phyloP scores from a whole-genome alignment of 352 stramenopile species.

The Thalassiosira hispida region DNA sequence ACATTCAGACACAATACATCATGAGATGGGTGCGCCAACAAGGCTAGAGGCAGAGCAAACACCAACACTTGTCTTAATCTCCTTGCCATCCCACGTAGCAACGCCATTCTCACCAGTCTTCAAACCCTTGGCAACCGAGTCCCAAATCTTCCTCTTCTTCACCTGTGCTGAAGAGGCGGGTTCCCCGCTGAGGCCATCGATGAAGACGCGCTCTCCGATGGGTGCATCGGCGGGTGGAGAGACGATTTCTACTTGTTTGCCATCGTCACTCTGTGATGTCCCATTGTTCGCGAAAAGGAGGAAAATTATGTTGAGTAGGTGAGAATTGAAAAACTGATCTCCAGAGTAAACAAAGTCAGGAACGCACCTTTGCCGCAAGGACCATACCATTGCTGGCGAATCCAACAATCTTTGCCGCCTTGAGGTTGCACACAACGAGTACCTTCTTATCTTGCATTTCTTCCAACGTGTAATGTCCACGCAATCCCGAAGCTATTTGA shows the following conservation, averaged over 20 bases:
- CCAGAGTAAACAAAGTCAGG: slow-evolving; percentile 1
- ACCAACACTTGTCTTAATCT: slow-evolving; percentile 74
- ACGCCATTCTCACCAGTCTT: slow-evolving; percentile 78
- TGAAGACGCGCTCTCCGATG: slow-evolving; percentile 81
- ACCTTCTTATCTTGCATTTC: slow-evolving; percentile 96
- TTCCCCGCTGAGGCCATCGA: slow-evolving; percentile 80
- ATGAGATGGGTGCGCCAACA: slow-evolving; percentile 76
- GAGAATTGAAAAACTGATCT: too few species aligned
- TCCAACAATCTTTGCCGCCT: slow-evolving; percentile 93
- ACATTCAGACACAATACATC: slow-evolving; percentile 9
- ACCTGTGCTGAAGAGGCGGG: slow-evolving; percentile 77
- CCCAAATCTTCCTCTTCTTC: slow-evolving; percentile 85
- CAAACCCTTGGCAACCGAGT: slow-evolving; percentile 69
- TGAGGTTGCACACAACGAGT: slow-evolving; percentile 98
- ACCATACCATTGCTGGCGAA: slow-evolving; percentile 85
- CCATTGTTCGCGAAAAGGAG: not conserved
- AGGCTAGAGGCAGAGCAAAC: slow-evolving; percentile 65
- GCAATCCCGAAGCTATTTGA: slow-evolving; percentile 96
- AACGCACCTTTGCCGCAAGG: slow-evolving; percentile 76
- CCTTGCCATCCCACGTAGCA: slow-evolving; percentile 78
- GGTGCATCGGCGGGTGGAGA: slow-evolving; percentile 69
- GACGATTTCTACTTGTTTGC: slow-evolving; percentile 77
- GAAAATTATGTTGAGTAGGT: too few species aligned
- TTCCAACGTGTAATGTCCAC: slow-evolving; percentile 92
- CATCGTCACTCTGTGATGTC: slow-evolving; percentile 53